These are phyloP conservation scores for Cutaneotrichosporon sp. DNA, from an alignment of 1,284 basidiomycete species.

Conservation along the genomic window DNA sequence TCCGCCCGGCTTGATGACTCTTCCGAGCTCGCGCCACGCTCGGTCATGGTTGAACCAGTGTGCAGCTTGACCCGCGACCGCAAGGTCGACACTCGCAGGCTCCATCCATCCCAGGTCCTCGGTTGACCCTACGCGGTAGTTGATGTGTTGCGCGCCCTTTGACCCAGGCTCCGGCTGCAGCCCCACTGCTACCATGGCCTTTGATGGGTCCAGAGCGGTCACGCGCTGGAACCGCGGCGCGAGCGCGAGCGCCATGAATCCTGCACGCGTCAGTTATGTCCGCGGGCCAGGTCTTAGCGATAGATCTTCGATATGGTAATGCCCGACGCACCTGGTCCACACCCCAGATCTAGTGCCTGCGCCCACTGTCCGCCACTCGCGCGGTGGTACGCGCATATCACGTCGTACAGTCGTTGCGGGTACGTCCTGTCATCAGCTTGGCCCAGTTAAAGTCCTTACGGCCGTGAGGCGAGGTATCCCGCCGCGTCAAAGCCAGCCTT, in stretches of 20 bases:
- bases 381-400: slow-evolving; percentile 27
- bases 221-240: slow-evolving; percentile 57
- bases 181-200: slow-evolving; percentile 66
- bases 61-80: slow-evolving; percentile 71
- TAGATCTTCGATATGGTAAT: neutral
- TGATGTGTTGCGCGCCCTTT: slow-evolving; percentile 36
- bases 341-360: slow-evolving; percentile 64
- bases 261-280: slow-evolving; percentile 53
- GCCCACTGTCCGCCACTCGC: slow-evolving; percentile 19
- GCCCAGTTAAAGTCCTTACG: slow-evolving; percentile 19
- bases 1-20: slow-evolving; percentile 62
- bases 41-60: slow-evolving; percentile 79
- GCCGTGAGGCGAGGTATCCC: slow-evolving; percentile 31
- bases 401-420: slow-evolving; percentile 25
- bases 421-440: slow-evolving; percentile 27
- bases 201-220: slow-evolving; percentile 67
- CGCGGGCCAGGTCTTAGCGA: no score
- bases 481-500: slow-evolving; percentile 33
- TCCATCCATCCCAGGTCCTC: slow-evolving; percentile 27
- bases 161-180: slow-evolving; percentile 23
- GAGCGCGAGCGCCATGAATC: slow-evolving; percentile 56
- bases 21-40: slow-evolving; percentile 64
- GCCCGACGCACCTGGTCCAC: slow-evolving; percentile 63
- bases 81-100: slow-evolving; percentile 62
- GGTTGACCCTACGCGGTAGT: slow-evolving; percentile 47